Evolutionary conservation across 2,329 filamentous ascomycete species (phyloP).

Genomic region (Phialemonium atrogriseum): DNA sequence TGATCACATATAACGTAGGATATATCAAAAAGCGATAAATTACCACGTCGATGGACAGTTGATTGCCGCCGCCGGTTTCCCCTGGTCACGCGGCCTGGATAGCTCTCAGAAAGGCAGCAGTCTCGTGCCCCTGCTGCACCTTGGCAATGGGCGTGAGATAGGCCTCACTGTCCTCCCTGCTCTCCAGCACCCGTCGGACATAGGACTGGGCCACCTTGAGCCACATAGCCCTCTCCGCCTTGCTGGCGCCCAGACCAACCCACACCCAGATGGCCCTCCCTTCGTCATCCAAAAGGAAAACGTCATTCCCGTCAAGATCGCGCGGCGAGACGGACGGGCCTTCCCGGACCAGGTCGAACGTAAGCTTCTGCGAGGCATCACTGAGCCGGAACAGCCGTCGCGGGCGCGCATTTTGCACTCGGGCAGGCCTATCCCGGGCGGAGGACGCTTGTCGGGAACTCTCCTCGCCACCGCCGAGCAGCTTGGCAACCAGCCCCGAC

Average conservation of each 20-base stretch:
- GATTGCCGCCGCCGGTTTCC: too few species aligned
- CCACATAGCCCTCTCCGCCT: constrained; percentile 52
- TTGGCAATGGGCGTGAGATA: constrained; percentile 46
- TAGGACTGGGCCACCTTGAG: constrained; percentile 50
- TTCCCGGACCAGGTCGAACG: constrained; percentile 51
- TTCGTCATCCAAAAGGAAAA: constrained; percentile 54
- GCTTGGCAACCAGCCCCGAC: constrained; percentile 43
- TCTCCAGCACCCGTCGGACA: constrained; percentile 30
- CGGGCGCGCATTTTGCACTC: constrained; percentile 11
- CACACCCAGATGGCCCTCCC: constrained; percentile 57
- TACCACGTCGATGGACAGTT: too few species aligned
- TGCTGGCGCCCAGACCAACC: constrained; percentile 52
- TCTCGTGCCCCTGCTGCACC: constrained; percentile 48
- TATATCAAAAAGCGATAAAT: too few species aligned
- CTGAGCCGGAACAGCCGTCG: constrained; percentile 50
- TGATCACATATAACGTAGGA: too few species aligned
- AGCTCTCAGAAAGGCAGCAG: constrained; percentile 39
- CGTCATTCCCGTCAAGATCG: constrained; percentile 50
- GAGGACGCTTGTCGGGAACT: constrained; percentile 31
- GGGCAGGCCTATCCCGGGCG: constrained; percentile 13
- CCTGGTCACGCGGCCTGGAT: too few species aligned
- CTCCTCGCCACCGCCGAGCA: constrained; percentile 43
- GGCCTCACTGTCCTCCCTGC: constrained; percentile 20
- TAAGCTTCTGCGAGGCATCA: constrained; percentile 48
- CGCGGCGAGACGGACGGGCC: constrained; percentile 31